Base-by-base conservation (phyloP, 2,329 filamentous ascomycete species). In the Leptodontidium sp. region DNA sequence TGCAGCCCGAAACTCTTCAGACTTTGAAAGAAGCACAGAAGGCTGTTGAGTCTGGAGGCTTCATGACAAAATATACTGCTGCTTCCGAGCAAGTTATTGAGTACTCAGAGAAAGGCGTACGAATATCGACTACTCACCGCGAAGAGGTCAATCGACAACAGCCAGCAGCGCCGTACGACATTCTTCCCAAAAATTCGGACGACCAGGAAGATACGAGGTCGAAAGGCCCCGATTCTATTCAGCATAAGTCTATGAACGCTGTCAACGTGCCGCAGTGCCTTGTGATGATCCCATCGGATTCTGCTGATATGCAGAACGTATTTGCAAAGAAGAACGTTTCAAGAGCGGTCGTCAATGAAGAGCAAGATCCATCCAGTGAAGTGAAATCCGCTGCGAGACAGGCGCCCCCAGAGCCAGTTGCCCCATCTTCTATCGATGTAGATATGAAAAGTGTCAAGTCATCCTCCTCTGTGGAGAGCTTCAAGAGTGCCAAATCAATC, bases 1-100 rank as follows among this genome's bases (percentile, higher is more conserved):
- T 73, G 32, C 64, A 71, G 49, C 66, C 68, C 15, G 68, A 69
- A 24, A 73, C 71, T 12, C 63, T 73, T 38, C n/a, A 58, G 11
- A 68, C 38, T 59, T 35, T 73, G 49, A 64, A 64, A 47, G 59
- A 63, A 52, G 71, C 71, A 15, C 64, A 68, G 21, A 26, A 69
- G 50, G 58, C 66, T 29, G 62, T 71, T 6, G 55, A 61, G n/a
- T 43, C 47, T 7, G 52, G 57, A 40, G 55, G 63, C 6, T 64
- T 68, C n/a, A 17, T 68, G 7, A 32, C 70, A 1, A 66, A 58
- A 21, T 68, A 71, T 49, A 43, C 64, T 38, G 29, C 50, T 4
- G n/a, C 2, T 14, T 50, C 63, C 15, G 12, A 57, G n/a, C 12
- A 62, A 40, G 15, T 47, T 47, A 21, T 63, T 26, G 38, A 61